phyloP scores from a whole-genome alignment of 2,329 filamentous ascomycete genomes.

The Phaeosphaeria sp. region DNA sequence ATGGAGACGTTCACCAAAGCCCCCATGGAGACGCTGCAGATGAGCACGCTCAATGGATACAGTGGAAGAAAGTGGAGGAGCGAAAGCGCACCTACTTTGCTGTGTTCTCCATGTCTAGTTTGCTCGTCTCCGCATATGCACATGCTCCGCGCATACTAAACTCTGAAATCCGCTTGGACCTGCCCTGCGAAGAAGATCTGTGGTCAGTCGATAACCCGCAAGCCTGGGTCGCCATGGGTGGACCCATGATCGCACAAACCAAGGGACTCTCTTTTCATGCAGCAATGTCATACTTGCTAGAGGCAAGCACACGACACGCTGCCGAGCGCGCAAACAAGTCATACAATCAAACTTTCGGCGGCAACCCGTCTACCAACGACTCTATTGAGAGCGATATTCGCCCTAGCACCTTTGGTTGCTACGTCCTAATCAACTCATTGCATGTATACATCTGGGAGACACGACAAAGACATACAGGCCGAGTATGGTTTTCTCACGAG shows the following conservation, averaged over 20 bases:
- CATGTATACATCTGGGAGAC: slow-evolving; percentile 99
- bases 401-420: slow-evolving; percentile 89
- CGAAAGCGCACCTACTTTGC: slow-evolving; percentile 91
- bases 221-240: slow-evolving; percentile 81
- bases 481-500: slow-evolving; percentile 88
- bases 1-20: slow-evolving; percentile 37
- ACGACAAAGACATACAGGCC: slow-evolving; percentile 83
- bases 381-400: slow-evolving; percentile 68
- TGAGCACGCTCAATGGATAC: slow-evolving; percentile 80
- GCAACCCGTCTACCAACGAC: slow-evolving; percentile 56
- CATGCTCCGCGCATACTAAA: slow-evolving; percentile 90
- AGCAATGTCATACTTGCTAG: slow-evolving; percentile 80
- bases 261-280: slow-evolving; percentile 80
- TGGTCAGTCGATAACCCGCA: slow-evolving; percentile 84
- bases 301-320: slow-evolving; percentile 71
- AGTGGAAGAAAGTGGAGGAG: slow-evolving; percentile 88
- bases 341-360: slow-evolving; percentile 57
- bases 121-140: slow-evolving; percentile 91
- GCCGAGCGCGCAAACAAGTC: slow-evolving; percentile 46
- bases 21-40: slow-evolving; percentile 54
- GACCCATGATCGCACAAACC: slow-evolving; percentile 70
- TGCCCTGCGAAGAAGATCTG: slow-evolving; percentile 92
- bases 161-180: slow-evolving; percentile 86
- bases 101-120: slow-evolving; percentile 89
- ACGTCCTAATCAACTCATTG: slow-evolving; percentile 89